Base-by-base conservation (phyloP, 2,329 filamentous ascomycete species). In the Colletotrichum chlorophyti region DNA sequence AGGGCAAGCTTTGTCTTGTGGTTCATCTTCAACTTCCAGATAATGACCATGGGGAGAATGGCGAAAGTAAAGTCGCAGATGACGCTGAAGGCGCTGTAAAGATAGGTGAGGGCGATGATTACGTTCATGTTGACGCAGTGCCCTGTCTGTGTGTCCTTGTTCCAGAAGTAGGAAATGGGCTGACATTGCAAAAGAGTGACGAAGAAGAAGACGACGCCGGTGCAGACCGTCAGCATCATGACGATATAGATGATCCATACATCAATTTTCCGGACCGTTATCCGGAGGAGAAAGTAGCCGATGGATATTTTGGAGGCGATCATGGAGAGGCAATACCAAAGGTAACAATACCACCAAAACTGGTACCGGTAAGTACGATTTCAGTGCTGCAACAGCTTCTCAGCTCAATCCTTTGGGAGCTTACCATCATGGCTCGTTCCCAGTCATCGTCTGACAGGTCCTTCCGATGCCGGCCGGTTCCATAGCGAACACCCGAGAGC, bases 11-110 rank as follows among this genome's bases (percentile, higher is more conserved):
- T 87, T 3, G 78, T 81, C 61, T 74, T 76, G 7, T 61, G 64
- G 42, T 79, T 78, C 79, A 88, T 85, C 53, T 85, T 79, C 31
- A 87, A 66, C 24, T 78, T 76, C 72, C 76, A 81, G 2, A 88
- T 76, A 6, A 89, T 72, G 58, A 81, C 79, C 6, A 83, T 75
- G 1, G 83, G 83, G 4, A 85, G 66, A n/a, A 84, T 67, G 6
- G 80, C 81, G 53, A 83, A 76, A 0, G 76, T 78, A 43, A 83
- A 78, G 66, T 86, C 83, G 45, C 76, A 79, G 23, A 79, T 66
- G 35, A 81, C 78, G 35, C 77, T 80, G 23, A 77, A 72, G 3
- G 72, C 76, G 62, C 81, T 83, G 67, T 84, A 83, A 2, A 81
- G 68, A 54, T 83, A 83, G 8, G 79, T 81, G 23, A 85, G 74